Evolutionary conservation across 106 monocot species (phyloP), one percentile per base, ranked within the genome.

Genomic region (Narthecium ossifragum): DNA sequence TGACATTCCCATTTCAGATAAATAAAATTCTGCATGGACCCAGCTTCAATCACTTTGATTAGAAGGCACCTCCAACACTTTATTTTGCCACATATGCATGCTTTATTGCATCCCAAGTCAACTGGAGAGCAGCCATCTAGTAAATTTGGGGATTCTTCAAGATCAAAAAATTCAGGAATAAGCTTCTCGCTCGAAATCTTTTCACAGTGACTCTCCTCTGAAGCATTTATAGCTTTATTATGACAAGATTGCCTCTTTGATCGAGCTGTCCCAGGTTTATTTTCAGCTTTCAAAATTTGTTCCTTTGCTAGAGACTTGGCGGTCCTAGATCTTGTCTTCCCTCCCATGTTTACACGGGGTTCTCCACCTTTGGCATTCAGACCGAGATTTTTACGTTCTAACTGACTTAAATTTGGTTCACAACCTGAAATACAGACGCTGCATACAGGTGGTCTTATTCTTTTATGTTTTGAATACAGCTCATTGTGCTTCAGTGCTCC

Each of bases 61-160:
- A 66, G 25, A 49, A 72, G 47, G 38, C 64, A 72, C 57, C 45
- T 41, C 72, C 64, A 72, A 58, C 72, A 72, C 57, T 64, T 57
- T 48, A n/a, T 48, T 6, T 28, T 46, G 23, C 12, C 27, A 14
- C 32, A 34, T 52, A 29, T 21, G 14, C 34, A 46, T 28, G 46
- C 28, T 47, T 46, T n/a, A 47, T 47, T 20, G 51, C 51, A 36
- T 59, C 50, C 41, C 23, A 3, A 21, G 32, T 22, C 31, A 31
- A 12, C 21, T n/a, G n/a, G n/a, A n/a, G n/a, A n/a, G n/a, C n/a
- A n/a, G n/a, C n/a, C n/a, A n/a, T n/a, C n/a, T n/a, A n/a, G n/a
- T n/a, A n/a, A n/a, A n/a, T n/a, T n/a, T n/a, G n/a, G n/a, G n/a
- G n/a, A n/a, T n/a, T n/a, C n/a, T n/a, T n/a, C n/a, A n/a, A n/a